Evolutionary conservation across 371 early-diverging fungal genomes (phyloP), one percentile per base, ranked within the genome.

Genomic region (Paraphysoderma sedebokerense): DNA sequence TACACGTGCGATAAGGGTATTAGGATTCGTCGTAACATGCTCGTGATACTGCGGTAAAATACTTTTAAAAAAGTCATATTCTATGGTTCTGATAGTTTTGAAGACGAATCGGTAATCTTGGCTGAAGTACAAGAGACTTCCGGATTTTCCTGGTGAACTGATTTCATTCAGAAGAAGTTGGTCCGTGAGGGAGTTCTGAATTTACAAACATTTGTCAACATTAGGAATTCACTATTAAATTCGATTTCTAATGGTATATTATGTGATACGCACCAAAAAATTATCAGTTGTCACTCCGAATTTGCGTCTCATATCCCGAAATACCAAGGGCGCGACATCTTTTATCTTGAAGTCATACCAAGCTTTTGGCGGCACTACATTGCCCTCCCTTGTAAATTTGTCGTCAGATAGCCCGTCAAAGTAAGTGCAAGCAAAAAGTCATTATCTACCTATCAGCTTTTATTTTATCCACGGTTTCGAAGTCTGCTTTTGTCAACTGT

Each of bases 291-390:
- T 87, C 27, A 97, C 77, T 36, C 77, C 72, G 59, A 91, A 92
- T n/a, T 72, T 70, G 45, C 87, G 82, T 28, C 97, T 67, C 39
- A 93, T 68, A 49, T 74, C 61, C 35, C 92, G 77, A 56, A 96
- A 96, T 15, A 90, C 91, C 88, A 87, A 89, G 6, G 92, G 95
- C 5, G 92, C 87, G 60, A 93, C 92, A 59, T 97, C 97, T 59
- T 93, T 96, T 58, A 95, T 93, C 61, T 95, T 92, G 64, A 93
- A 96, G 52, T 96, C 93, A 62, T 93, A 93, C 50, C 80, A n/a
- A n/a, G n/a, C n/a, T n/a, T n/a, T n/a, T n/a, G n/a, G n/a, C n/a
- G n/a, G n/a, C n/a, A n/a, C n/a, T n/a, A n/a, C n/a, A n/a, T n/a
- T n/a, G n/a, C n/a, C n/a, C n/a, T n/a, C n/a, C n/a, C n/a, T n/a